These are phyloP conservation scores for Solanum boliviense DNA, from an alignment of 257 asterid species.

Conservation along the genomic window DNA sequence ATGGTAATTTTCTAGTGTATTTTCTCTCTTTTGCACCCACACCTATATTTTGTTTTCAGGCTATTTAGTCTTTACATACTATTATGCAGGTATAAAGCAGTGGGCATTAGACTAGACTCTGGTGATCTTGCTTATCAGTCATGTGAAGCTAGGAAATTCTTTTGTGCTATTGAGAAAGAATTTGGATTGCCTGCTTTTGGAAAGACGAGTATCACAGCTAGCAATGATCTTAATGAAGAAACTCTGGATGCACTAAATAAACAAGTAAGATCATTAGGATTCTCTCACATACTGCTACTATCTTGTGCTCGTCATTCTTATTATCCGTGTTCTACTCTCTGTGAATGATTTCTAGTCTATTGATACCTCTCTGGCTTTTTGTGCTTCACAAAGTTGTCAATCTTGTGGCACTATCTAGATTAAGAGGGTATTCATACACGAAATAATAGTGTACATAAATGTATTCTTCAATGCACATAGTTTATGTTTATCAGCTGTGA, in stretches of 20 bases:
- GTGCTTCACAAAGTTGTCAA: neutral
- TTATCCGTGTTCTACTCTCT: neutral
- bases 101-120: conserved; percentile 89
- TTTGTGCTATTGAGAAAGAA: conserved; percentile 60
- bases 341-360: neutral
- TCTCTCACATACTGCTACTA: neutral
- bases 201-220: conserved; percentile 70
- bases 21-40: neutral
- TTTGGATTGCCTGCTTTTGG: conserved; percentile 59
- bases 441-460: neutral
- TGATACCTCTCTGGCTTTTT: neutral
- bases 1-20: neutral
- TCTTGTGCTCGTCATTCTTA: neutral
- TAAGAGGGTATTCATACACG: neutral
- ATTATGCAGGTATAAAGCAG: conserved; percentile 67
- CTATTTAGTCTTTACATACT: neutral
- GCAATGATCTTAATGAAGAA: conserved; percentile 97
- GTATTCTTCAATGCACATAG: neutral
- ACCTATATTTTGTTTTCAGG: neutral
- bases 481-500: neutral
- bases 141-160: conserved; percentile 65
- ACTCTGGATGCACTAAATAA: conserved; percentile 91
- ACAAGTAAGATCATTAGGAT: conserved; percentile 44
- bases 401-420: neutral
- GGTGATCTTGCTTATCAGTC: conserved; percentile 98